A percentile compares a stretch with the other conserved stretches of the same genome.
phyloP scores from a whole-genome alignment of 164 flowering plant genomes.

The Vitis riparia region DNA sequence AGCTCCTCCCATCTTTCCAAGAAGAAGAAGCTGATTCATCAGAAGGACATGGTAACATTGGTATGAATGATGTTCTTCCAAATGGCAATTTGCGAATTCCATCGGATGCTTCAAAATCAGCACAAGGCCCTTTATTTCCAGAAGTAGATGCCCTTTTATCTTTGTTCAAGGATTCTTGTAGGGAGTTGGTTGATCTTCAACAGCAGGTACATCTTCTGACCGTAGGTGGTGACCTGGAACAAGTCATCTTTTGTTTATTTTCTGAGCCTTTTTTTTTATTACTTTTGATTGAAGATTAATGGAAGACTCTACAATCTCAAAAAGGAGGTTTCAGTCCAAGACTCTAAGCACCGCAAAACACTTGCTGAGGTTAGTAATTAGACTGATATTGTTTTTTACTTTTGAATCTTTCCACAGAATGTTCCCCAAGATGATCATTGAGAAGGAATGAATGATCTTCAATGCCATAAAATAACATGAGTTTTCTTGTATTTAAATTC shows the following conservation, averaged over 20 bases:
- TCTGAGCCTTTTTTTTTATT: slow-evolving; percentile 1
- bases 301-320: slow-evolving; percentile 68
- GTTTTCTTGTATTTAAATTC: too few species aligned
- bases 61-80: slow-evolving; percentile 49
- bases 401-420: background rate
- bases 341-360: slow-evolving; percentile 88
- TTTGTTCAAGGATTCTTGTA: slow-evolving; percentile 83
- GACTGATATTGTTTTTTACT: background rate
- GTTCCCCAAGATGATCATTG: background rate
- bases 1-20: slow-evolving; percentile 75
- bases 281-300: slow-evolving; percentile 63
- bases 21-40: slow-evolving; percentile 71
- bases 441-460: too few species aligned
- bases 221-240: background rate
- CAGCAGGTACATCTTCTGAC: slow-evolving; percentile 50
- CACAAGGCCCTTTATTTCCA: slow-evolving; percentile 80
- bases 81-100: slow-evolving; percentile 64
- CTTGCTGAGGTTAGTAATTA: slow-evolving; percentile 78
- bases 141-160: slow-evolving; percentile 83
- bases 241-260: background rate
- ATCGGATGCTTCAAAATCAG: slow-evolving; percentile 50
- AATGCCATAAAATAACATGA: too few species aligned
- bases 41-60: slow-evolving; percentile 57
- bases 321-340: slow-evolving; percentile 89
- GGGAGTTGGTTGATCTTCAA: slow-evolving; percentile 81